Evolutionary conservation across 2,329 filamentous ascomycete genomes (phyloP).

Genomic region (Pseudocercospora ulei): DNA sequence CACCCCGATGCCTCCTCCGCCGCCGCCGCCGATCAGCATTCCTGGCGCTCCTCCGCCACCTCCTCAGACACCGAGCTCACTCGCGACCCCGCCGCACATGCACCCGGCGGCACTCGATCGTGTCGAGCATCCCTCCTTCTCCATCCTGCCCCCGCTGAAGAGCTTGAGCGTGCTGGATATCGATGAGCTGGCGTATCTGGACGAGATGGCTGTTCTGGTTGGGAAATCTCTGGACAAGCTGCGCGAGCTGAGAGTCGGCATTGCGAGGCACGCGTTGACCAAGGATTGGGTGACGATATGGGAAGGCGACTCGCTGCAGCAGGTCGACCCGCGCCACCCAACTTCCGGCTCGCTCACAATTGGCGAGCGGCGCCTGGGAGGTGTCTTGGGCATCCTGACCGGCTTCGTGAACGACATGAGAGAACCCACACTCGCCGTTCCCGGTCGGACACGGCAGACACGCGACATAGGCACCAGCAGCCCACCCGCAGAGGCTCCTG

Average conservation of each 20-base stretch:
- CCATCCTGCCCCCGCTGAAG: constrained; percentile 62
- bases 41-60: constrained; percentile 20
- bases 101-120: constrained; percentile 38
- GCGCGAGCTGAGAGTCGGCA: constrained; percentile 62
- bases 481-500: constrained; percentile 3
- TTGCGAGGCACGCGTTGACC: constrained; percentile 49
- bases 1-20: constrained; percentile 35
- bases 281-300: constrained; percentile 52
- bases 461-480: constrained; percentile 11
- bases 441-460: constrained; percentile 19
- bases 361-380: constrained; percentile 55
- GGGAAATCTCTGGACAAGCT: constrained; percentile 58
- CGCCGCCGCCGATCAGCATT: constrained; percentile 32
- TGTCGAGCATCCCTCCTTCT: constrained; percentile 72
- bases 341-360: constrained; percentile 41
- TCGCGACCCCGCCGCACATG: constrained; percentile 14
- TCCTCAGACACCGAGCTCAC: constrained; percentile 7
- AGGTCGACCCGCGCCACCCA: constrained; percentile 54
- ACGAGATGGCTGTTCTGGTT: constrained; percentile 70
- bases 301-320: constrained; percentile 54
- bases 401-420: constrained; percentile 56
- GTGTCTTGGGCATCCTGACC: constrained; percentile 58
- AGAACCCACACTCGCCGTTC: constrained; percentile 25
- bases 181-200: constrained; percentile 70
- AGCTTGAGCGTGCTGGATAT: constrained; percentile 70